phyloP scores from a whole-genome alignment of 129 eudicot species.

The Artemisia argyi region DNA sequence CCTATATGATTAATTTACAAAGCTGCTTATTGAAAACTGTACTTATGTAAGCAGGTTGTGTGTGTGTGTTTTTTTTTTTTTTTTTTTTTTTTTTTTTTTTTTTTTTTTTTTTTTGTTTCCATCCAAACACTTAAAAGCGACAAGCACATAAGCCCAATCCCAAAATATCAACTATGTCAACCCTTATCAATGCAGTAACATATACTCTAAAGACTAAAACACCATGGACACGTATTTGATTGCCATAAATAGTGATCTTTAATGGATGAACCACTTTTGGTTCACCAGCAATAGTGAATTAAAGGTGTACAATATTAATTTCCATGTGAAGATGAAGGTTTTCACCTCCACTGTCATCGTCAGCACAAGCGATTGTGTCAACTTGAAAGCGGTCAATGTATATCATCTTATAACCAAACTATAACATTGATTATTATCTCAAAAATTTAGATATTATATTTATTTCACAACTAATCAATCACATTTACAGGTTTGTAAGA shows the following conservation, averaged over 20 bases:
- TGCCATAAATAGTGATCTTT: conserved; percentile 16
- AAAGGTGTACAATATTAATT: conserved; percentile 13
- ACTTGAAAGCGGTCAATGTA: not conserved
- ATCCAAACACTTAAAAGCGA: too few relatives aligned
- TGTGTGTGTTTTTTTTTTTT: too few relatives aligned
- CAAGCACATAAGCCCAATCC: too few relatives aligned
- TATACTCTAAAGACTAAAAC: conserved; percentile 2
- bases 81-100: too few relatives aligned
- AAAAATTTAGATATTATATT: too few relatives aligned
- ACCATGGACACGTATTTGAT: conserved; percentile 18
- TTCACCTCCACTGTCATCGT: not conserved
- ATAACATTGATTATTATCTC: too few relatives aligned
- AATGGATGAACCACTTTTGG: not conserved
- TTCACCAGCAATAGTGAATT: not conserved
- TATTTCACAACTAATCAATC: too few relatives aligned
- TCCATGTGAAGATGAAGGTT: not conserved
- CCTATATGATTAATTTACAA: too few relatives aligned
- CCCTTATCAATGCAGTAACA: conserved; percentile 5
- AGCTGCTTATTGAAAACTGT: too few relatives aligned
- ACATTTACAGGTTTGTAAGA: too few relatives aligned
- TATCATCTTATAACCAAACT: not conserved
- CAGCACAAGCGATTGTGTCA: not conserved
- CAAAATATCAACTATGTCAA: not conserved
- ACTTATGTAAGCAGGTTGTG: too few relatives aligned
- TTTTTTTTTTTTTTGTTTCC: too few relatives aligned